phyloP scores from a whole-genome alignment of 768 basidiomycete species.

The Collybia sp. region DNA sequence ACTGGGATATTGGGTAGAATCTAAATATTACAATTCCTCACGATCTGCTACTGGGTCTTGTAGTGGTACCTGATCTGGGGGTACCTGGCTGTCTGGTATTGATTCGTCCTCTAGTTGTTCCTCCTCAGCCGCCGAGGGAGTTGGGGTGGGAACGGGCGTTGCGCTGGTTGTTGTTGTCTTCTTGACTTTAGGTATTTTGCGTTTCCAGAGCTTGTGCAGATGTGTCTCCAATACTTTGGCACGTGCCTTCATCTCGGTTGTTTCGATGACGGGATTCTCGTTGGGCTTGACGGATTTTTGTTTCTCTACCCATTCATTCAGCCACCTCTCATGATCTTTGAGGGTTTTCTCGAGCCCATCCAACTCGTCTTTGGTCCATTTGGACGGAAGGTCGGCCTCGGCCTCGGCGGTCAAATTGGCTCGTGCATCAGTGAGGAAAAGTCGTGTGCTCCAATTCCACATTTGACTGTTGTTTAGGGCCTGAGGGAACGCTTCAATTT shows the following conservation, averaged over 20 bases:
- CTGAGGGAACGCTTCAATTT: constrained; percentile 81
- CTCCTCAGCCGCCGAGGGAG: constrained; percentile 4
- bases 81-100: neutral
- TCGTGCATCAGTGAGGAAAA: constrained; percentile 83
- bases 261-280: constrained; percentile 84
- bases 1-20: too few species aligned
- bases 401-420: constrained; percentile 68
- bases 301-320: constrained; percentile 74
- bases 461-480: constrained; percentile 79
- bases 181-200: constrained; percentile 63
- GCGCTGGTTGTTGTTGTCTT: constrained; percentile 38
- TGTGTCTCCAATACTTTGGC: constrained; percentile 78
- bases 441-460: constrained; percentile 82
- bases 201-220: constrained; percentile 60
- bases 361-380: constrained; percentile 87
- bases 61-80: constrained; percentile 2
- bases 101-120: constrained; percentile 6
- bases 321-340: constrained; percentile 80
- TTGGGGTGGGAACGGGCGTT: constrained; percentile 15
- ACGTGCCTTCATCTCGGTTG: constrained; percentile 79
- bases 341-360: constrained; percentile 72
- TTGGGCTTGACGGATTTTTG: constrained; percentile 72
- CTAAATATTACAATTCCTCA: constrained; percentile 7
- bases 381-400: constrained; percentile 56
- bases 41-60: neutral